Base-by-base conservation (phyloP, 768 basidiomycete species). In the Porphyrellus cyaneotinctus region DNA sequence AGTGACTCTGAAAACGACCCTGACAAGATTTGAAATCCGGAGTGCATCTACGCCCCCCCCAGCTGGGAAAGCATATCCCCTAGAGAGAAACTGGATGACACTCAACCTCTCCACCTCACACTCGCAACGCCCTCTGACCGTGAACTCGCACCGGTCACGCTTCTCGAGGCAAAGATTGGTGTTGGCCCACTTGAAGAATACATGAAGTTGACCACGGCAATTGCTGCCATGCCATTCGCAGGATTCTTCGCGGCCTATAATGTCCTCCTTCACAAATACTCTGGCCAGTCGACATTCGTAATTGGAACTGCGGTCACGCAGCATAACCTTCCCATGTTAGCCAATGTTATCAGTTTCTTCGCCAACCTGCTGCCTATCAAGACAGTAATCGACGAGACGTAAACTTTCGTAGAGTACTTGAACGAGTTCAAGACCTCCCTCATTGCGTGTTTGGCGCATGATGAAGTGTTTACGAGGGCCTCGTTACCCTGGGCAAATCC, bases 261-360 rank as follows among this genome's bases (percentile, higher is more conserved):
- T 11, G n/a, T 68, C n/a, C 65, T 68, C 14, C 63, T 68, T 44
- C 62, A 69, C 61, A 68, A 68, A 18, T 69, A 68, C 52, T 69
- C 67, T n/a, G 53, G 60, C 14, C 67, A 68, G 37, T 51, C 58
- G 17, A 63, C 63, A 0, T 67, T 68, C 46, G 57, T 61, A 4
- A 60, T 68, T 14, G 67, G 67, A 12, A 68, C 67, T 35, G 61
- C 67, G 7, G 67, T 67, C 52, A 68, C 65, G 4, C 67, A 69
- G 28, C 61, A 65, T 18, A 68, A 64, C 44, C 51, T 68, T 12
- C 58, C 66, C 5, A 59, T 69, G 53, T 44, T 68, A 30, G 13
- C 52, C 2, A 58, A 65, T 37, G 63, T 67, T 7, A 48, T 69
- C 38, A 62, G 68, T 31, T 68, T 68, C 63, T 68, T 68, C 35